Evolutionary conservation across 371 early-diverging fungal species (phyloP).

Genomic region (Circinella umbellata): DNA sequence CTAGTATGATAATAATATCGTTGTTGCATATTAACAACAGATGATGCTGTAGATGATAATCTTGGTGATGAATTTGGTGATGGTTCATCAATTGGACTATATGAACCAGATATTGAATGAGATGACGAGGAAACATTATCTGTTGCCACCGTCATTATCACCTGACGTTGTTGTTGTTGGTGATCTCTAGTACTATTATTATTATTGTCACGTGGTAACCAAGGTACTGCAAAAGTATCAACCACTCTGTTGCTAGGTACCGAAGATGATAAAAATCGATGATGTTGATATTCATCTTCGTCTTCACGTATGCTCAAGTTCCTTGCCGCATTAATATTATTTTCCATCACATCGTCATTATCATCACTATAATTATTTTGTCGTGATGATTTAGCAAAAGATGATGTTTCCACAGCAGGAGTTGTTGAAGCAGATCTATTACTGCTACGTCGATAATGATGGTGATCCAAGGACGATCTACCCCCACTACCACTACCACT

Average conservation of each 20-base stretch:
- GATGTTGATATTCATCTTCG: neutral
- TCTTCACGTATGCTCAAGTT: conserved; percentile 15
- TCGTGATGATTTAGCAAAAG: neutral
- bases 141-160: neutral
- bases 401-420: neutral
- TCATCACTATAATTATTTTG: conserved; percentile 6
- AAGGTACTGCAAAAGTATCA: conserved; percentile 12
- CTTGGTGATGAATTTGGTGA: conserved; percentile 17
- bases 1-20: neutral
- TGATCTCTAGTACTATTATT: neutral
- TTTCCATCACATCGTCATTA: conserved; percentile 20
- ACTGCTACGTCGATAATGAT: neutral
- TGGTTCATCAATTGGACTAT: conserved; percentile 10
- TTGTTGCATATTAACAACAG: conserved; percentile 5
- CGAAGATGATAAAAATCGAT: neutral
- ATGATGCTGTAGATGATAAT: conserved; percentile 10
- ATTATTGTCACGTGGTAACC: conserved; percentile 8
- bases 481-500: neutral
- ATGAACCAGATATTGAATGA: conserved; percentile 7
- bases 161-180: neutral
- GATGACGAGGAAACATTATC: conserved; percentile 14
- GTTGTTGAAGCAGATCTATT: neutral
- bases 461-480: neutral
- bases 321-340: conserved; percentile 15
- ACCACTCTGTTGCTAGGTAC: neutral